Conservation (phyloP, 1,139 yeast species). For the Suhomyces wounanorum region DNA sequence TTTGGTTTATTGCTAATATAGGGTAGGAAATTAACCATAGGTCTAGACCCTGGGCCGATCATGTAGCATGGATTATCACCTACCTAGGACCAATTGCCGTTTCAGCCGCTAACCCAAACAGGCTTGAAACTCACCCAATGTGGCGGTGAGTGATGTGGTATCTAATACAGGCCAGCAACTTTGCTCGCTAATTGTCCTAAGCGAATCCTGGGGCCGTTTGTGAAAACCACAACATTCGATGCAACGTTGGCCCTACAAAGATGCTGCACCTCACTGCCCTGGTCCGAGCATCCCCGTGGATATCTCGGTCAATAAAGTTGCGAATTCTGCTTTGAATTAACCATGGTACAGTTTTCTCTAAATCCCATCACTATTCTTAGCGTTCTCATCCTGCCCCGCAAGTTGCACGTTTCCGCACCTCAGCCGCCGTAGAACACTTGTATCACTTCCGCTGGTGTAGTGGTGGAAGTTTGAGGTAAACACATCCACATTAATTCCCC, state of each 20-base stretch:
- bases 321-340: background rate
- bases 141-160: background rate
- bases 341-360: background rate
- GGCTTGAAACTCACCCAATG: background rate
- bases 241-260: background rate
- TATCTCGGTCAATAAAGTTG: background rate
- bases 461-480: background rate
- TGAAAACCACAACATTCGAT: background rate
- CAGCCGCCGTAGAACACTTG: background rate
- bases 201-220: conserved; percentile 1
- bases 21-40: background rate
- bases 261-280: background rate
- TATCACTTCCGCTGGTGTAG: background rate
- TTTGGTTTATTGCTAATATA: conserved; percentile 1
- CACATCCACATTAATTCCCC: background rate
- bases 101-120: background rate
- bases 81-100: background rate
- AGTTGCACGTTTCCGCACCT: background rate
- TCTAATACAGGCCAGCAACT: background rate
- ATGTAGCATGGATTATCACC: background rate
- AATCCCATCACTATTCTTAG: background rate
- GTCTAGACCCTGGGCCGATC: background rate
- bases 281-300: background rate
- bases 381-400: background rate
- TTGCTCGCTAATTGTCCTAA: conserved; percentile 2